These are phyloP conservation scores for Nothophoma quercina DNA, from an alignment of 2,329 filamentous ascomycete genomes.

Conservation along the genomic window DNA sequence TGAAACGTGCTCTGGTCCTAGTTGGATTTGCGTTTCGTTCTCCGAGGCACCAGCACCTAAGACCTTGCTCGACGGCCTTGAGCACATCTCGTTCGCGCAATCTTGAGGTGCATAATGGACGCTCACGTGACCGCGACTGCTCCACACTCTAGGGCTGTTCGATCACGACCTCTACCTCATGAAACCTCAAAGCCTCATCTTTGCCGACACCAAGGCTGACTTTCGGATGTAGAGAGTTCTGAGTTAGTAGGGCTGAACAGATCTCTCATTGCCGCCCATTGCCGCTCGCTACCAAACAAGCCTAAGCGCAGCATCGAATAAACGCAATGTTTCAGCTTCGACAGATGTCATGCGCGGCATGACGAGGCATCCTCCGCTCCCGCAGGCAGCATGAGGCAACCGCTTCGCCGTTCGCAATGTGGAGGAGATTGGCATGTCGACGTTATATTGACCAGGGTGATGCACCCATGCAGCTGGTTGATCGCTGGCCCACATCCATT, in stretches of 20 bases:
- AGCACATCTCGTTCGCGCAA: conserved; percentile 15
- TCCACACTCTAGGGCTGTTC: background rate
- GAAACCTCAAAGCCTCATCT: background rate
- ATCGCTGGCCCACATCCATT: conserved; percentile 11
- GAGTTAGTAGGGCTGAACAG: conserved; percentile 1
- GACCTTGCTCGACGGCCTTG: conserved; percentile 1
- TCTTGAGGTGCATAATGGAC: background rate
- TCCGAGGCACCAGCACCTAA: conserved; percentile 18
- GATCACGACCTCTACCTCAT: background rate
- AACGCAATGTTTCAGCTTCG: conserved; percentile 17
- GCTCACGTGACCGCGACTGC: background rate
- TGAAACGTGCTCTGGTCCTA: conserved; percentile 35
- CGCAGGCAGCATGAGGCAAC: conserved; percentile 14
- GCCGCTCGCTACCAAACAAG: conserved; percentile 10
- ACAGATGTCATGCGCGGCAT: conserved; percentile 14
- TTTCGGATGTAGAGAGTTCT: background rate
- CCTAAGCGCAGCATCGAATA: conserved; percentile 12
- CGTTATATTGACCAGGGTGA: conserved; percentile 17
- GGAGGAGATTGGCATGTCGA: conserved; percentile 18
- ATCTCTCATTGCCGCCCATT: background rate
- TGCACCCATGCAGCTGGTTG: conserved; percentile 4
- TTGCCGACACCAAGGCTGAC: background rate
- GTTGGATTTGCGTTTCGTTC: conserved; percentile 32
- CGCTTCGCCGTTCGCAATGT: conserved; percentile 11
- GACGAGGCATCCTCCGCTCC: conserved; percentile 13